A percentile compares a stretch with the other conserved stretches of the same genome.
These are phyloP conservation scores for Stipa capillata DNA, from an alignment of 176 grass and related monocot genomes.

Conservation along the genomic window DNA sequence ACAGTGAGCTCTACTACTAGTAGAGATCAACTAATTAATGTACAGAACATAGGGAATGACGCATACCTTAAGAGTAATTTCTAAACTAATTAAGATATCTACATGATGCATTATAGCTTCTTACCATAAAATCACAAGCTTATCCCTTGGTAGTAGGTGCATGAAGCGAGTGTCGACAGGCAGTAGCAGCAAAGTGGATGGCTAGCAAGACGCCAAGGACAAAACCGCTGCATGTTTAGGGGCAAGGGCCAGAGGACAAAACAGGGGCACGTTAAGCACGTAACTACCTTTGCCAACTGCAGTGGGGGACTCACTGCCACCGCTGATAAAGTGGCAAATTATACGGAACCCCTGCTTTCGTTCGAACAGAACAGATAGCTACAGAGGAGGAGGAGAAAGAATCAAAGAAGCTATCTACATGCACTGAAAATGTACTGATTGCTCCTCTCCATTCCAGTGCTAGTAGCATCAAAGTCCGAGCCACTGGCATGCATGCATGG, in stretches of 20 bases:
- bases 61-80: too few species aligned
- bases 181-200: conserved; percentile 35
- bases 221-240: conserved; percentile 52
- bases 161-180: not conserved
- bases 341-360: too few species aligned
- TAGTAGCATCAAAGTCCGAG: conserved; percentile 43
- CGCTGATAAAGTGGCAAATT: not conserved
- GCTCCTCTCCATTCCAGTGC: not conserved
- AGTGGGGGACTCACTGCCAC: not conserved
- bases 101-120: not conserved
- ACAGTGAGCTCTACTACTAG: too few species aligned
- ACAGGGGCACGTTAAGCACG: conserved; percentile 32
- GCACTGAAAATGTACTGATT: conserved; percentile 3
- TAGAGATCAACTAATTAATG: too few species aligned
- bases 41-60: too few species aligned
- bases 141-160: not conserved
- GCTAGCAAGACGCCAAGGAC: conserved; percentile 33
- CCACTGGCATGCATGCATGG: conserved; percentile 1
- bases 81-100: not conserved
- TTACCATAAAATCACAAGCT: not conserved
- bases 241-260: conserved; percentile 60
- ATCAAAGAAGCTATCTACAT: not conserved
- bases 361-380: not conserved
- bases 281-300: not conserved
- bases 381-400: not conserved